Conservation (phyloP, 1,284 basidiomycete species). For the Coniferiporia weirii region DNA sequence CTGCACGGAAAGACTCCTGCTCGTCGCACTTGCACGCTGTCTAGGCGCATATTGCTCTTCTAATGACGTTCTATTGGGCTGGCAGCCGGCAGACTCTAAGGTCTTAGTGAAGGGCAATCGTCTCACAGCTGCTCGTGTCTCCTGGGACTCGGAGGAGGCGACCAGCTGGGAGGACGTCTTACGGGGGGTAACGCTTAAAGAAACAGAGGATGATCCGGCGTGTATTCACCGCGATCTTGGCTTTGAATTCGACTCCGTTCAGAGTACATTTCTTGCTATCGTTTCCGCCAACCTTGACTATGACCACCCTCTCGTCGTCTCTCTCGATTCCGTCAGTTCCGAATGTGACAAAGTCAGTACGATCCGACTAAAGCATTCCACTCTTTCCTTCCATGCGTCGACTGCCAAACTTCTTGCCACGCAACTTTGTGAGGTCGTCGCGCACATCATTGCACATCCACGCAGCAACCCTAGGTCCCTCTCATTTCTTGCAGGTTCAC, state of each 20-base stretch:
- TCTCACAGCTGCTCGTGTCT: slow-evolving; percentile 30
- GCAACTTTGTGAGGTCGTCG: slow-evolving; percentile 25
- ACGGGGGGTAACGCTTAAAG: neutral
- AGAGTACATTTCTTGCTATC: slow-evolving; percentile 8
- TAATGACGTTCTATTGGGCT: slow-evolving; percentile 36
- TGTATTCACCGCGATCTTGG: slow-evolving; percentile 20
- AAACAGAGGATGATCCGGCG: neutral
- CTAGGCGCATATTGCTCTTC: slow-evolving; percentile 37
- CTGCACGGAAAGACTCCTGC: slow-evolving; percentile 19
- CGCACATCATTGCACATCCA: slow-evolving; percentile 20
- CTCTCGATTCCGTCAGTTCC: neutral
- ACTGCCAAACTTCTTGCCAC: slow-evolving; percentile 25
- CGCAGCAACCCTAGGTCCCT: slow-evolving; percentile 11
- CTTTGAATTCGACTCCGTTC: slow-evolving; percentile 11
- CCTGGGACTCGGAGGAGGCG: slow-evolving; percentile 36
- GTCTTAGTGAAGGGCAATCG: neutral
- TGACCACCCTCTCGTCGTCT: slow-evolving; percentile 13
- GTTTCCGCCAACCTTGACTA: slow-evolving; percentile 7
- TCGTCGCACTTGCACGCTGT: slow-evolving; percentile 33
- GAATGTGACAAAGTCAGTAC: neutral
- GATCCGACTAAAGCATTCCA: slow-evolving; percentile 21
- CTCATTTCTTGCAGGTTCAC: slow-evolving; percentile 26
- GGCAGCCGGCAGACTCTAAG: slow-evolving; percentile 22
- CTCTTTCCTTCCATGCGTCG: slow-evolving; percentile 23
- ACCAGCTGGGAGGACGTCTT: slow-evolving; percentile 31